Base-by-base conservation (phyloP, 2,329 filamentous ascomycete genomes). In the Pseudogymnoascus sp. region DNA sequence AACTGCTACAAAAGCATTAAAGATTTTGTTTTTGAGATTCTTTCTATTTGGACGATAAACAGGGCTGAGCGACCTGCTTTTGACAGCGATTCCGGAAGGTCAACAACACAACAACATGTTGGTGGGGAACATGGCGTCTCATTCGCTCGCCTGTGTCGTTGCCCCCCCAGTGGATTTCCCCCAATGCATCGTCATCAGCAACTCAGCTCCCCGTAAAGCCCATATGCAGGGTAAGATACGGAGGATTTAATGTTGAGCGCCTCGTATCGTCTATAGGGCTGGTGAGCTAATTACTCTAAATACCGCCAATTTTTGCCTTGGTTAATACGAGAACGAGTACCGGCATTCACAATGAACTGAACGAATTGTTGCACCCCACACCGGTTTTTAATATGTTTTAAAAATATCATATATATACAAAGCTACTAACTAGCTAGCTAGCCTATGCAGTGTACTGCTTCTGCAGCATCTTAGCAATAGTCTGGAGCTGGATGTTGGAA, bases 401-500 rank as follows among this genome's bases (percentile, higher is more conserved):
- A 14, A 56, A 21, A 56, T 56, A 5, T 56, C 18, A 18, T 56
- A 56, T 56, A 56, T 56, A 34, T 36, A 56, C 49, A 56, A 36
- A 21, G 9, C 14, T 34, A 49, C 43, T 49, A 23, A 6, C 25
- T 56, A 56, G 49, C 25, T 56, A 56, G 49, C 28, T 40, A 40
- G 59, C 59, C 7, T 76, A 88, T 66, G 77, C 77, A 21, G 86
- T 88, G 72, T 89, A 90, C 72, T 85, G 78, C 77, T 84, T 87
- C 77, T 90, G 88, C 74, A 90, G 73, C 67, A 86, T 71, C 78
- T 87, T 88, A 31, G 85, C 87, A 75, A 90, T 90, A 3, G 88
- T 90, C 70, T 83, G 83, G 70, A 90, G 72, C 83, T 88, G 86
- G 64, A 88, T 88, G 74, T 88, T 88, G 77, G 88, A 91, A 63